These are phyloP conservation scores for Dioszegia hungarica DNA, from an alignment of 768 basidiomycete species.

Conservation along the genomic window DNA sequence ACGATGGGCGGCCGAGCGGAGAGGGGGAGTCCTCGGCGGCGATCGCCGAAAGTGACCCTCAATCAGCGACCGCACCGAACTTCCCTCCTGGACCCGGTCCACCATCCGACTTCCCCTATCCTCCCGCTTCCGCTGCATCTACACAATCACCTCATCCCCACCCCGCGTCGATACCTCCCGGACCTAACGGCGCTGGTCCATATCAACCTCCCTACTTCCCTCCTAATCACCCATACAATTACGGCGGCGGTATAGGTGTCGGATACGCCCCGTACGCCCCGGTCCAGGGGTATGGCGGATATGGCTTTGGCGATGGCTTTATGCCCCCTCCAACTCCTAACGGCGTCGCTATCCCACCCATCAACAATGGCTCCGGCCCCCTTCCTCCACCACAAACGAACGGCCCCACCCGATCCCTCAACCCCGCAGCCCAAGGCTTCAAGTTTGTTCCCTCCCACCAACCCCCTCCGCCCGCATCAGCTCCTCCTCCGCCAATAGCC, in stretches of 20 bases:
- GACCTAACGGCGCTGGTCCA: neutral
- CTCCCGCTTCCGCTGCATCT: neutral
- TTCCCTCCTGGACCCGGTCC: neutral
- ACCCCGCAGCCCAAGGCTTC: slow-evolving; percentile 40
- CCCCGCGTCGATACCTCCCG: neutral
- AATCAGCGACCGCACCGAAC: neutral
- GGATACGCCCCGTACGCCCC: slow-evolving; percentile 26
- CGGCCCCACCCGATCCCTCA: slow-evolving; percentile 17
- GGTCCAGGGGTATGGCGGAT: neutral
- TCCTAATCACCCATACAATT: slow-evolving; percentile 35
- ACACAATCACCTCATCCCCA: neutral
- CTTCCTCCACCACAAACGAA: neutral
- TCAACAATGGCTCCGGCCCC: neutral
- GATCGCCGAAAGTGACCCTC: too few relatives aligned
- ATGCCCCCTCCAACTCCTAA: neutral
- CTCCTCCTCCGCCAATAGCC: neutral
- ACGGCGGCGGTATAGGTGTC: slow-evolving; percentile 27
- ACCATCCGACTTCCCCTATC: neutral
- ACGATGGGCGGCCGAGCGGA: neutral
- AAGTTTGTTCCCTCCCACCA: slow-evolving; percentile 9
- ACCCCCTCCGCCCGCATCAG: slow-evolving; percentile 5
- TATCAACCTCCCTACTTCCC: slow-evolving; percentile 15
- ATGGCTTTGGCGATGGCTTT: slow-evolving; percentile 13
- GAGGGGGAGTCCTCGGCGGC: too few relatives aligned
- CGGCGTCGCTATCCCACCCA: neutral